phyloP scores from a whole-genome alignment of 2,329 filamentous ascomycete species.

The Harringtonia lauricola region DNA sequence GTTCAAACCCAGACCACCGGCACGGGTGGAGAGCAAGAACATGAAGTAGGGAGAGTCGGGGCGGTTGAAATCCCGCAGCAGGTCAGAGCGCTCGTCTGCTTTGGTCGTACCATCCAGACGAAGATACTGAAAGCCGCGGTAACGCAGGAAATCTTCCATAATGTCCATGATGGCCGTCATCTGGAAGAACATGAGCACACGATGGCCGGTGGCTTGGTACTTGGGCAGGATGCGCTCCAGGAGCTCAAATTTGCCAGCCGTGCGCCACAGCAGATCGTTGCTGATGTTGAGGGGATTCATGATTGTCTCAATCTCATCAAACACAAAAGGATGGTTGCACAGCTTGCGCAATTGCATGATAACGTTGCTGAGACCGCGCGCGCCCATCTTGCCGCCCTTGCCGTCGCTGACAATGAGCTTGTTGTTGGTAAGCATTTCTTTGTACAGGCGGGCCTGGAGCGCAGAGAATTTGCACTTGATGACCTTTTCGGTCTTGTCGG shows the following conservation, averaged over 20 bases:
- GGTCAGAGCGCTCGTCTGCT: constrained; percentile 88
- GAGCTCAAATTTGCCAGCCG: constrained; percentile 92
- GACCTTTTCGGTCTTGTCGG: constrained; percentile 97
- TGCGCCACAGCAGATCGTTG: constrained; percentile 92
- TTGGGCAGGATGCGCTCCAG: constrained; percentile 88
- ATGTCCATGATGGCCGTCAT: constrained; percentile 99
- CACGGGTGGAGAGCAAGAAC: constrained; percentile 96
- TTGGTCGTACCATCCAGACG: constrained; percentile 95
- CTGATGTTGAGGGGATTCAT: constrained; percentile 86
- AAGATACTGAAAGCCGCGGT: constrained; percentile 73
- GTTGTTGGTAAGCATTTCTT: constrained; percentile 94
- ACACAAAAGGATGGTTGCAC: constrained; percentile 98
- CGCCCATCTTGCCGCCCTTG: constrained; percentile 87
- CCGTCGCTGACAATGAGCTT: constrained; percentile 89
- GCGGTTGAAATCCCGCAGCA: constrained; percentile 81
- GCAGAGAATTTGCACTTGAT: constrained; percentile 99
- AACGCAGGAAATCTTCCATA: constrained; percentile 94
- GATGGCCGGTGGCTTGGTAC: constrained; percentile 82
- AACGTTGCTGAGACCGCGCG: constrained; percentile 97
- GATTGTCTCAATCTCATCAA: constrained; percentile 94
- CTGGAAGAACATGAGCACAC: constrained; percentile 99
- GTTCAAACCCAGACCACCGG: constrained; percentile 94
- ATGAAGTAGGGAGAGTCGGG: constrained; percentile 90
- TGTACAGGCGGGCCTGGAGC: constrained; percentile 86
- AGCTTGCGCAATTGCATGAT: constrained; percentile 98